Evolutionary conservation across 805 yeast genomes (phyloP).

Genomic region (Tetrapisispora namnaoensis): DNA sequence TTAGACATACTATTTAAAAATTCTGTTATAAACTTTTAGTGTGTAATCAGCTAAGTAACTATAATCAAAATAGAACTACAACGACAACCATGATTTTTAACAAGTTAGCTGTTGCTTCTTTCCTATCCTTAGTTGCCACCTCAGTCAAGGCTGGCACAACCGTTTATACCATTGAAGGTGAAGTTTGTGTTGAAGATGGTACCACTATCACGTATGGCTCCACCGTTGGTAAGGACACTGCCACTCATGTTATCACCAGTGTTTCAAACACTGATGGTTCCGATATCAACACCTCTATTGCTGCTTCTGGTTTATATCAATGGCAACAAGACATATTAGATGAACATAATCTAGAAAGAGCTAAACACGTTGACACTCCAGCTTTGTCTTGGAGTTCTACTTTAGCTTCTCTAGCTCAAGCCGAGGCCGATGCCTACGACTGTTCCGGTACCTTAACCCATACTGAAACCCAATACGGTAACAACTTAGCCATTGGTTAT

Average conservation of each 20-base stretch:
- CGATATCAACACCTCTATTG: not conserved
- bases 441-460: conserved; percentile 54
- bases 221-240: conserved; percentile 3
- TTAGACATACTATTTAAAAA: too few species aligned
- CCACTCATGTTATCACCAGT: conserved; percentile 2
- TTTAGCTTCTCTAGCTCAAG: conserved; percentile 39
- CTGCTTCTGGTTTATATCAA: conserved; percentile 1
- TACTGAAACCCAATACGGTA: conserved; percentile 53
- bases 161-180: conserved; percentile 22
- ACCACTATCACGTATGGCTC: conserved; percentile 18
- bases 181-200: conserved; percentile 22
- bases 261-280: not conserved
- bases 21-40: too few species aligned
- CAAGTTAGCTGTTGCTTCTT: conserved; percentile 6
- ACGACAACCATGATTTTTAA: conserved; percentile 2
- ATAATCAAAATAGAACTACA: not conserved
- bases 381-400: conserved; percentile 41
- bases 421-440: conserved; percentile 40
- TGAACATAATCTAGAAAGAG: conserved; percentile 43
- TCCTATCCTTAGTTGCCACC: conserved; percentile 5
- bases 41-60: not conserved
- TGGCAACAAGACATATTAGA: conserved; percentile 27
- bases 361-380: conserved; percentile 34
- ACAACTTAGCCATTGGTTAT: conserved; percentile 65
- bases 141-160: conserved; percentile 12